Evolutionary conservation across 1,284 basidiomycete genomes (phyloP), one percentile per base, ranked within the genome.

Genomic region (Earliella scabrosa): DNA sequence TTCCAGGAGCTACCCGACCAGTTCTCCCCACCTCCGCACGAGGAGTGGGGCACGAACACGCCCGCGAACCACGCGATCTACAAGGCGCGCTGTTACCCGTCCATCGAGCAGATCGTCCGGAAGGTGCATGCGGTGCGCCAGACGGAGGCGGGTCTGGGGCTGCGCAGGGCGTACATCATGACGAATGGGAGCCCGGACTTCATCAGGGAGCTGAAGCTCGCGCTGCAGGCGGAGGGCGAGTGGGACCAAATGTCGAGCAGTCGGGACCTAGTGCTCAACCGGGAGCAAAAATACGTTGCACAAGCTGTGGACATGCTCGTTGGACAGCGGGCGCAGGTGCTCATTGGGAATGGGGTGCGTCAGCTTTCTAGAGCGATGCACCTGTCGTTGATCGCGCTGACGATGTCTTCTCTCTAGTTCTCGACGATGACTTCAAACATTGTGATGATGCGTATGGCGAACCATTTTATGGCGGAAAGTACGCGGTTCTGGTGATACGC

Each of bases 371-470:
- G n/a, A n/a, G n/a, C n/a, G n/a, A n/a, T n/a, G n/a, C n/a, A n/a
- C n/a, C n/a, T n/a, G n/a, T n/a, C n/a, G n/a, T n/a, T n/a, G n/a
- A n/a, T n/a, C n/a, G n/a, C n/a, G n/a, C 43, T 52, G 26, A 47
- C 29, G 24, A 8, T 24, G 7, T 18, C 31, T 36, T 52, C n/a
- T 21, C 11, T 56, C n/a, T 59, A 85, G 85, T 86, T 83, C 66
- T 86, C 83, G 50, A 86, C 82, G 60, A 58, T 86, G 53, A 77
- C 77, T 8, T 77, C 82, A 10, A 83, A 84, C 57, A 76, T 83
- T 35, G 75, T 79, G 23, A 78, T 85, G 78, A 66, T 86, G 53
- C 72, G 84, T 32, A 71, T 82, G 64, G 81, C 81, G 8, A 77
- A 63, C 51, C 60, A 59, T 16, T 55, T 61, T 27, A 50, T 46